Evolutionary conservation across 371 early-diverging fungal species (phyloP), one percentile per base, ranked within the genome.

Genomic region (Choanephora cucurbitarum): DNA sequence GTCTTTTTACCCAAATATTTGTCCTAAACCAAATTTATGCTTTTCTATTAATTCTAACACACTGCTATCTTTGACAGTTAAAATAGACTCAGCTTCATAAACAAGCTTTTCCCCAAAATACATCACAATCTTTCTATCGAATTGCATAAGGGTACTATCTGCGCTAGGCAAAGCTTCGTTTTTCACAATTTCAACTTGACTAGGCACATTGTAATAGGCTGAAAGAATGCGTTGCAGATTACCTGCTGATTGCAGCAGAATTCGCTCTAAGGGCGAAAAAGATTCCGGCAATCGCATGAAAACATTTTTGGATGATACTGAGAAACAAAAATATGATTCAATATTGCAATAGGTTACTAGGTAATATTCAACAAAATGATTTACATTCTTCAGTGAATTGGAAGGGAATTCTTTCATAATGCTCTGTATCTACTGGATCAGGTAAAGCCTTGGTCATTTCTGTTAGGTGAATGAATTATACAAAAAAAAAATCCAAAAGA

Each of bases 11-110:
- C 71, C 66, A 50, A 78, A 78, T 1, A 78, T 68, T 60, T 78
- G 79, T 13, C 75, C 79, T 8, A 78, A 43, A n/a, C 79, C 75
- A 24, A 65, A 75, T 50, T 75, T 71, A 44, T 78, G 73, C 47
- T 75, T 75, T 19, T 69, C 68, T 6, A 78, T 64, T 28, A 78
- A 44, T 17, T 70, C 70, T 3, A 73, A 34, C 4, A 73, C 60
- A 11, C 28, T 54, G 9, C 52, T 53, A 53, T 75, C 75, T 19
- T 67, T 70, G 11, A 75, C 79, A 13, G 54, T 34, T 7, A 78
- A 55, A 17, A 78, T 57, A 0, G 79, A 78, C 1, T 78, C 75
- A 1, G 79, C 79, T 37, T 72, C 69, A 39, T 75, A 75, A 2
- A 59, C 71, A 21, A 69, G 54, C 37, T 70, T 72, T 3, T 67